Conservation (phyloP, 1,284 basidiomycete genomes). For the Phenoliferia sp. region DNA sequence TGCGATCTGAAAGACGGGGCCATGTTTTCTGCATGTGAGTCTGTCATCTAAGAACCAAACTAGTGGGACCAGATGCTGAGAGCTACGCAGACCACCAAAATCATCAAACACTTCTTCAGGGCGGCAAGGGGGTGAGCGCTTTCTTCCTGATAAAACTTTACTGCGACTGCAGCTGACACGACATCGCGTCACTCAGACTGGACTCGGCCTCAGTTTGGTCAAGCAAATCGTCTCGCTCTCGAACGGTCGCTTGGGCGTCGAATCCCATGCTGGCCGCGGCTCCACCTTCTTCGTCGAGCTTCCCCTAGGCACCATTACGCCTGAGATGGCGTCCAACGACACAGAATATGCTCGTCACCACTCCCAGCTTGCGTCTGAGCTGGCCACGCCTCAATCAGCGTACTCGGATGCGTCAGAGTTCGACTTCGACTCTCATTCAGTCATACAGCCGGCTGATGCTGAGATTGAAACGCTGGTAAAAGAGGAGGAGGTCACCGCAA, state of each 20-base stretch:
- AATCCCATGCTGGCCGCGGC: slow-evolving; percentile 43
- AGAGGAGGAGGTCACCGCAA: no score
- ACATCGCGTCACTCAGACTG: no score
- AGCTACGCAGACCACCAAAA: background rate
- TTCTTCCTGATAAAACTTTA: no score
- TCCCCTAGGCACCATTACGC: slow-evolving; percentile 12
- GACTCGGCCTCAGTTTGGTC: slow-evolving; percentile 72
- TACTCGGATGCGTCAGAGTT: no score
- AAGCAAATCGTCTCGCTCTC: slow-evolving; percentile 80
- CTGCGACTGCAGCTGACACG: no score
- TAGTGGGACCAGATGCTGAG: background rate
- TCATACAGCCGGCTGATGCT: no score
- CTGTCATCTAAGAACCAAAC: background rate
- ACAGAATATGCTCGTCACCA: slow-evolving; percentile 7
- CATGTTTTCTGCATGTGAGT: background rate
- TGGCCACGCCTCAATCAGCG: slow-evolving; percentile 12
- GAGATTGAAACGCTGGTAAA: no score
- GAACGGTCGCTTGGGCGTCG: slow-evolving; percentile 66
- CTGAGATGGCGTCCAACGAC: background rate
- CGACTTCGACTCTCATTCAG: no score
- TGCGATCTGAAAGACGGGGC: slow-evolving; percentile 47
- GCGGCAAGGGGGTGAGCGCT: no score
- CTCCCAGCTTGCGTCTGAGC: slow-evolving; percentile 7
- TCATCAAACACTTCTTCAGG: slow-evolving; percentile 52
- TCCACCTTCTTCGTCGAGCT: slow-evolving; percentile 69